Percentiles rank a stretch among this genome's conserved stretches.
Conservation (phyloP, 2,329 filamentous ascomycete genomes). For the Claviceps sp. region DNA sequence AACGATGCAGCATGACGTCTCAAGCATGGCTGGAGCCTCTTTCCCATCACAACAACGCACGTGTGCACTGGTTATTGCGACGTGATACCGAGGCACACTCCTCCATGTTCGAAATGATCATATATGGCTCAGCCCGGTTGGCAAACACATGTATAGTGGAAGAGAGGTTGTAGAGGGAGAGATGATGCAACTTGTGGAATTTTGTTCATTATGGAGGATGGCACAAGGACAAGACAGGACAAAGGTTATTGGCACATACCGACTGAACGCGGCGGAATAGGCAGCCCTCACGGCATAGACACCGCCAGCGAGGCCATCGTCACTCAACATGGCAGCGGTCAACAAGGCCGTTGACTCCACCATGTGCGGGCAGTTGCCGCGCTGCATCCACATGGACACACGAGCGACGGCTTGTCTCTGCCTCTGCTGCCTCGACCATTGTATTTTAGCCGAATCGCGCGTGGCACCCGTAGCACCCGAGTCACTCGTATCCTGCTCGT, state of each 20-base stretch:
- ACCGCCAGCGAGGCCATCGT: conserved; percentile 33
- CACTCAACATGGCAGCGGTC: conserved; percentile 53
- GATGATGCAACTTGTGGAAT: background rate
- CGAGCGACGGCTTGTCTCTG: conserved; percentile 39
- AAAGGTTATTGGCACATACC: conserved; percentile 32
- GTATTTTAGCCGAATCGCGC: conserved; percentile 3
- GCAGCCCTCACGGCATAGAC: conserved; percentile 51
- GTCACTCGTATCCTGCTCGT: background rate
- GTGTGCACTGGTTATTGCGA: too few relatives aligned
- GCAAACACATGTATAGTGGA: too few relatives aligned
- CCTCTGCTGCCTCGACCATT: conserved; percentile 15
- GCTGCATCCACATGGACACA: conserved; percentile 56
- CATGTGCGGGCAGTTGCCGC: conserved; percentile 63
- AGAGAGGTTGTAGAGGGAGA: too few relatives aligned
- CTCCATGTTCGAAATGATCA: too few relatives aligned
- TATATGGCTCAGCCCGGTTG: too few relatives aligned
- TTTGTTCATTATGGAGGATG: too few relatives aligned
- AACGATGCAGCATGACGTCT: background rate
- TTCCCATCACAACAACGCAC: too few relatives aligned
- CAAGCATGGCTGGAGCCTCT: too few relatives aligned
- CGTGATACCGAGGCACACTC: too few relatives aligned
- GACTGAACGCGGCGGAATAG: conserved; percentile 63
- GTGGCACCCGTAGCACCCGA: background rate
- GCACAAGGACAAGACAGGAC: background rate
- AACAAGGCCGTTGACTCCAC: conserved; percentile 67